phyloP scores from a whole-genome alignment of 371 early-diverging fungal species.

The Lichtheimia hyalospora region DNA sequence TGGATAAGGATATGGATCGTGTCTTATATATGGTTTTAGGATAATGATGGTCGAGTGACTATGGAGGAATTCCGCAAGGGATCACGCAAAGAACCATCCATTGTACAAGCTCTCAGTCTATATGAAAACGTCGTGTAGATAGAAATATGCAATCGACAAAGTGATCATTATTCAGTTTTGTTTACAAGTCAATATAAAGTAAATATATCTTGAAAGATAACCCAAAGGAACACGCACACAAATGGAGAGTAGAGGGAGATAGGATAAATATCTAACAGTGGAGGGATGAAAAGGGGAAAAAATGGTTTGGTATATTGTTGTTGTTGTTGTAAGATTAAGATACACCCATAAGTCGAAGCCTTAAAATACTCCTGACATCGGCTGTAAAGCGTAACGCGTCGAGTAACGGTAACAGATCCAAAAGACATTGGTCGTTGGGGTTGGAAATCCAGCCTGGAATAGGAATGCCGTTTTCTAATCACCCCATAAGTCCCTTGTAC shows the following conservation, averaged over 20 bases:
- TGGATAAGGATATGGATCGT: background rate
- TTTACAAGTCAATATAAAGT: too few relatives aligned
- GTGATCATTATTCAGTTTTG: too few relatives aligned
- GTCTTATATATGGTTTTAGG: constrained; percentile 26
- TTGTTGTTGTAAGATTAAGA: background rate
- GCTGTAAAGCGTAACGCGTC: constrained; percentile 84
- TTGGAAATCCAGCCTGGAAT: constrained; percentile 83
- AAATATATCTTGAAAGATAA: too few relatives aligned
- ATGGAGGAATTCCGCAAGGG: constrained; percentile 90
- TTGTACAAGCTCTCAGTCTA: constrained; percentile 84
- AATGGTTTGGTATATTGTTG: too few relatives aligned
- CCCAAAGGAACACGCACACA: too few relatives aligned
- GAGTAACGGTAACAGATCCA: constrained; percentile 83
- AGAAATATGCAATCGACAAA: too few relatives aligned
- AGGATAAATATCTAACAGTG: too few relatives aligned
- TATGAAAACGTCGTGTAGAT: constrained; percentile 81
- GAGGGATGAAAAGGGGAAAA: too few relatives aligned
- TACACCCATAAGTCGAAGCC: constrained; percentile 24
- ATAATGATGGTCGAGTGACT: constrained; percentile 75
- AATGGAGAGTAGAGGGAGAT: too few relatives aligned
- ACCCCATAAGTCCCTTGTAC: background rate
- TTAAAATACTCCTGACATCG: constrained; percentile 74
- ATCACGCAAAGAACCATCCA: constrained; percentile 85
- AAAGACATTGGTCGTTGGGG: constrained; percentile 76
- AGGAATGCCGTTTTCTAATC: constrained; percentile 82